These are phyloP conservation scores for Anastatica hierochuntica DNA, from an alignment of 345 rosid species.

Conservation along the genomic window DNA sequence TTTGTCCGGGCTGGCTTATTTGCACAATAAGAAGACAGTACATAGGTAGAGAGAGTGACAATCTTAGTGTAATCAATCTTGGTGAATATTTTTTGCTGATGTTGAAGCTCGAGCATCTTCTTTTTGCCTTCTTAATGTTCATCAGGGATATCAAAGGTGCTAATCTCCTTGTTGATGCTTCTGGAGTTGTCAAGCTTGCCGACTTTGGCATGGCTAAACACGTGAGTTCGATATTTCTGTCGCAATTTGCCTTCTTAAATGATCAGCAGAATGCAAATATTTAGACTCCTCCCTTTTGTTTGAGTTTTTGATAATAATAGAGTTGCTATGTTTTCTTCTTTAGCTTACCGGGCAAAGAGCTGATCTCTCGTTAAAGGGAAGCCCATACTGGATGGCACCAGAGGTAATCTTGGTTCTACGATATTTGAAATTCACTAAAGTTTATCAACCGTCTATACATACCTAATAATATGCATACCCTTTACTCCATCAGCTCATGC, in stretches of 20 bases:
- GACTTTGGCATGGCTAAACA: constrained; percentile 99
- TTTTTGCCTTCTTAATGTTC: constrained; percentile 6
- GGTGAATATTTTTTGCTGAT: not conserved
- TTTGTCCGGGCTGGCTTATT: constrained; percentile 77
- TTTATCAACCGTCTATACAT: not conserved
- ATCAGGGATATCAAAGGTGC: constrained; percentile 96
- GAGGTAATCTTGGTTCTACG: constrained; percentile 45
- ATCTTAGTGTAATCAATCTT: not conserved
- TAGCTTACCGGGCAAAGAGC: constrained; percentile 87
- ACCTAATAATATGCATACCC: too few relatives aligned
- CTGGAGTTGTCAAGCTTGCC: constrained; percentile 90
- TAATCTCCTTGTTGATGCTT: constrained; percentile 93
- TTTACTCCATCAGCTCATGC: constrained; percentile 98
- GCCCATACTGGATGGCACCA: constrained; percentile 99
- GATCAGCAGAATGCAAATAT: too few relatives aligned
- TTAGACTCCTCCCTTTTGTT: too few relatives aligned
- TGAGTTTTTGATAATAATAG: not conserved
- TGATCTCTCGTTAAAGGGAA: constrained; percentile 88
- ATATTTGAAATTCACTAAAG: not conserved
- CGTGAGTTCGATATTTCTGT: constrained; percentile 40
- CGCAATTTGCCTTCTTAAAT: too few relatives aligned
- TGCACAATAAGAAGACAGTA: constrained; percentile 81
- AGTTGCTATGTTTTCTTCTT: constrained; percentile 9
- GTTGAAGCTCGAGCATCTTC: constrained; percentile 11
- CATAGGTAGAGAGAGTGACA: constrained; percentile 51